Percentiles rank a stretch among this genome's conserved stretches.
phyloP scores from a whole-genome alignment of 371 early-diverging fungal species.

The Apophysomyces trapeziformis region DNA sequence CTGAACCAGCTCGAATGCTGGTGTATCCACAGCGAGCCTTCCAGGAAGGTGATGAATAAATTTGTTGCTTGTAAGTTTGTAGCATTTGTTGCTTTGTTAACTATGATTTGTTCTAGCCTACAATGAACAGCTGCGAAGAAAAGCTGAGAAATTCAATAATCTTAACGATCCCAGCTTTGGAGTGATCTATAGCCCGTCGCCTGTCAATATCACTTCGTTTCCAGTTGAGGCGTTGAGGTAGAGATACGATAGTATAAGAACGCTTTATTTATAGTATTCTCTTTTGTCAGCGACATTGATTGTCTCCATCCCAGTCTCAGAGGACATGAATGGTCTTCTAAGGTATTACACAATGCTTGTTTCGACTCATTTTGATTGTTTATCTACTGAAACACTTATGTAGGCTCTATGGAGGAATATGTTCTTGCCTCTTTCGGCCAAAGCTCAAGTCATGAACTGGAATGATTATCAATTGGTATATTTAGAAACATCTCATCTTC shows the following conservation, averaged over 20 bases:
- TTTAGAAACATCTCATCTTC: not conserved
- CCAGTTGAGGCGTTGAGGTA: slow-evolving; percentile 18
- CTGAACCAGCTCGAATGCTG: slow-evolving; percentile 18
- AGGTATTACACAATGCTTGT: slow-evolving; percentile 4
- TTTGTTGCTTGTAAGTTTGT: not conserved
- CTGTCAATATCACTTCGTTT: slow-evolving; percentile 12
- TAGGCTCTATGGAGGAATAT: slow-evolving; percentile 3
- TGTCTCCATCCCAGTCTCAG: slow-evolving; percentile 19
- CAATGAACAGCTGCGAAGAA: slow-evolving; percentile 11
- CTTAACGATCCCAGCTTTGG: slow-evolving; percentile 16
- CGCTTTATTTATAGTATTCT: not conserved
- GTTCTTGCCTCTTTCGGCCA: not conserved
- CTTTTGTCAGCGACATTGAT: slow-evolving; percentile 18
- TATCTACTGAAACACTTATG: not conserved
- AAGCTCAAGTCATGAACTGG: not conserved
- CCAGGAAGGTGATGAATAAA: not conserved
- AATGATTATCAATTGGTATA: not conserved
- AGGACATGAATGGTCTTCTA: slow-evolving; percentile 18
- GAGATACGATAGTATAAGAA: too few relatives aligned
- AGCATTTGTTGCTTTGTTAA: not conserved
- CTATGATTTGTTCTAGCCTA: not conserved
- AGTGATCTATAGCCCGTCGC: slow-evolving; percentile 11
- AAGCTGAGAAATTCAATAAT: slow-evolving; percentile 14
- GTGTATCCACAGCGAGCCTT: slow-evolving; percentile 12
- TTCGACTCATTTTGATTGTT: not conserved